phyloP scores from a whole-genome alignment of 2,329 filamentous ascomycete genomes.

The Hyphodiscus sp. region DNA sequence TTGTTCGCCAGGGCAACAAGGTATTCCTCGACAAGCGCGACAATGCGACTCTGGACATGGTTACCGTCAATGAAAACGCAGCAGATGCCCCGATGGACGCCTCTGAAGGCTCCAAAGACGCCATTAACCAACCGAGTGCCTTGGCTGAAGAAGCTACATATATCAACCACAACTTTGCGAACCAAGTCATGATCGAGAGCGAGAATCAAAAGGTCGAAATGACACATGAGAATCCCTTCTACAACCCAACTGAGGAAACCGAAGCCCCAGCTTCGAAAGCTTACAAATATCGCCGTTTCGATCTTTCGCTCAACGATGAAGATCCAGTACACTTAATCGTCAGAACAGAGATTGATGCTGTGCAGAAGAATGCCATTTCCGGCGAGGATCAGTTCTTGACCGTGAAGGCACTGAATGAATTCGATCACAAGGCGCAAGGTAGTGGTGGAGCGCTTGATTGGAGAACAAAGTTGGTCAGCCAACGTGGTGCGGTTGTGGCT shows the following conservation, averaged over 20 bases:
- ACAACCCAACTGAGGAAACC: conserved; percentile 87
- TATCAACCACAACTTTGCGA: conserved; percentile 99
- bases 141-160: conserved; percentile 96
- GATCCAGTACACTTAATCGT: conserved; percentile 90
- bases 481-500: conserved; percentile 93
- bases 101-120: conserved; percentile 86
- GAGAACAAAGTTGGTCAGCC: conserved; percentile 87
- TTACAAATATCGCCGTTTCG: conserved; percentile 97
- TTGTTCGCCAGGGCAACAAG: conserved; percentile 88
- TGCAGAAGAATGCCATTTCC: conserved; percentile 88
- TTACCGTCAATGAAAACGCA: conserved; percentile 98
- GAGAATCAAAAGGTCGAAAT: conserved; percentile 75
- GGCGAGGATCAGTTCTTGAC: conserved; percentile 88
- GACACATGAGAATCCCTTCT: conserved; percentile 90
- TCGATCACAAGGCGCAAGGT: conserved; percentile 95
- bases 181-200: conserved; percentile 86
- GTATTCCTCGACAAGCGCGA: conserved; percentile 99
- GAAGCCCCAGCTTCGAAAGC: conserved; percentile 92
- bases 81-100: conserved; percentile 89
- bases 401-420: conserved; percentile 97
- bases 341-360: conserved; percentile 89
- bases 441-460: conserved; percentile 94
- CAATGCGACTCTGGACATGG: conserved; percentile 89
- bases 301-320: conserved; percentile 84
- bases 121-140: conserved; percentile 87